These are phyloP conservation scores for Apiospora kogelbergensis DNA, from an alignment of 2,329 filamentous ascomycete genomes.

Conservation along the genomic window DNA sequence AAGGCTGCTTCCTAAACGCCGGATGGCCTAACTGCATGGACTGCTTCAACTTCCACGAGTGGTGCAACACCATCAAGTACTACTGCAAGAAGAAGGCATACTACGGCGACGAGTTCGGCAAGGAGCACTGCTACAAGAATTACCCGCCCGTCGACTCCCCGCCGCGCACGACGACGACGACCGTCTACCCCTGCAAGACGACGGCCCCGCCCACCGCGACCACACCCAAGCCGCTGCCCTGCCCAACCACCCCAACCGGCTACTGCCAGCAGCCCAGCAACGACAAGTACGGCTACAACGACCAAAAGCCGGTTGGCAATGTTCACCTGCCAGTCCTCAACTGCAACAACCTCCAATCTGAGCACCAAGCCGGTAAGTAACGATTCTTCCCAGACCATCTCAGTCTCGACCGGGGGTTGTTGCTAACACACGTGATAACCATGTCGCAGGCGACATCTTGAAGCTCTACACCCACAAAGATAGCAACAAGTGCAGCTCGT, in stretches of 20 bases:
- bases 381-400: too few relatives aligned
- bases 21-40: neutral
- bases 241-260: neutral
- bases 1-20: neutral
- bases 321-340: neutral
- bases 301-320: neutral
- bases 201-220: neutral
- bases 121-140: neutral
- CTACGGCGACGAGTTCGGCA: neutral
- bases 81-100: constrained; percentile 4
- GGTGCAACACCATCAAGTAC: constrained; percentile 7
- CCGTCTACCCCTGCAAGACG: neutral
- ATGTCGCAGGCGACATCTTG: neutral
- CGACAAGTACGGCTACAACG: neutral
- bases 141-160: neutral
- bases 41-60: constrained; percentile 6
- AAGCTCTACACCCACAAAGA: constrained; percentile 6
- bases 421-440: neutral
- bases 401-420: neutral
- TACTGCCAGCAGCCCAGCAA: neutral
- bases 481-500: neutral
- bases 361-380: neutral
- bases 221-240: neutral
- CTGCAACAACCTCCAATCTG: neutral
- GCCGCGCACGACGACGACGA: neutral